Evolutionary conservation across 192 early-diverging fungal genomes (phyloP).

Genomic region (Gamsiella multidivaricata): DNA sequence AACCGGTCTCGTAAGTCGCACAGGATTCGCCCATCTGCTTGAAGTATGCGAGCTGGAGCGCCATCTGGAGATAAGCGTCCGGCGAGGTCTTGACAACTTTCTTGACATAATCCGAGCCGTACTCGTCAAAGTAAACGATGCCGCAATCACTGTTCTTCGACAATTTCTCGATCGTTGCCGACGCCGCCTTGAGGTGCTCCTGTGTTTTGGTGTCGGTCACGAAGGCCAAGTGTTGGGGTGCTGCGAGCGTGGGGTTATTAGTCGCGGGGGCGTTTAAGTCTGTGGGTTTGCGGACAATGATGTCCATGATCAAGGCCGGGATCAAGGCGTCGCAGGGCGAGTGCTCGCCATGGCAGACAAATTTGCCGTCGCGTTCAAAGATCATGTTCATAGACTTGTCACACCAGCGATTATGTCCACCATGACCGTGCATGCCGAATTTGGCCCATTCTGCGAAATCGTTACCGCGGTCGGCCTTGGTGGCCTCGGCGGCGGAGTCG

Average conservation of each 20-base stretch:
- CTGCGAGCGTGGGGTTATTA: conserved; percentile 33
- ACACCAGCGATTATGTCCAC: conserved; percentile 91
- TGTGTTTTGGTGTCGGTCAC: conserved; percentile 49
- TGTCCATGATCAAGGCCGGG: conserved; percentile 69
- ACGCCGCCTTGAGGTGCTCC: conserved; percentile 58
- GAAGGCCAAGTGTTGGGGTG: conserved; percentile 40
- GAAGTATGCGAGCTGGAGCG: conserved; percentile 86
- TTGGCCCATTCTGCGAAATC: conserved; percentile 49
- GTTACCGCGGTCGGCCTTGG: conserved; percentile 56
- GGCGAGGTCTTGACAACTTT: conserved; percentile 69
- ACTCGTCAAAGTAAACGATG: conserved; percentile 74
- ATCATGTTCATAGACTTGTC: conserved; percentile 81
- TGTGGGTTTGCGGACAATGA: conserved; percentile 54
- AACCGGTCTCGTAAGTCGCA: conserved; percentile 88
- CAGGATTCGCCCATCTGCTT: conserved; percentile 71
- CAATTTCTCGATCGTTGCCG: conserved; percentile 59
- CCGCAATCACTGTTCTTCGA: conserved; percentile 71
- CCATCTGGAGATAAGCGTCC: conserved; percentile 91
- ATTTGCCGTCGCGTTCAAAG: conserved; percentile 80
- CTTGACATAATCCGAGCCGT: conserved; percentile 84
- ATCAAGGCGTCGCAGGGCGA: conserved; percentile 88
- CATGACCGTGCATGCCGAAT: conserved; percentile 68
- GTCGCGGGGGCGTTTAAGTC: conserved; percentile 46
- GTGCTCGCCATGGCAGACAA: conserved; percentile 77
- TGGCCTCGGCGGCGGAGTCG: conserved; percentile 59